Evolutionary conservation across 164 flowering plant species (phyloP).

Genomic region (Magnolia sinica): DNA sequence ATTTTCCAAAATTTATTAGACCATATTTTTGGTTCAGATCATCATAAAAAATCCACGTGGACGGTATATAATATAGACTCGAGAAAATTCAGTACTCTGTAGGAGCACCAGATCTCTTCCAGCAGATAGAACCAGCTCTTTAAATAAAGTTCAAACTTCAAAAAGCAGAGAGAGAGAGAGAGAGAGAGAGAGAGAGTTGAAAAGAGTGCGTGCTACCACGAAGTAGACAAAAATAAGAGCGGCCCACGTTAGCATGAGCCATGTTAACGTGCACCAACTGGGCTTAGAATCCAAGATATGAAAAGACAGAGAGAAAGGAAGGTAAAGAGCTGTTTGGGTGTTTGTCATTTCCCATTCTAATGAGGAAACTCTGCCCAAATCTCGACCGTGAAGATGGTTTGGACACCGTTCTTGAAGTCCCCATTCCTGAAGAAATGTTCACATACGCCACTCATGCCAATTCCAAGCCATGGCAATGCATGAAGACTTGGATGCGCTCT

Average conservation of each 20-base stretch:
- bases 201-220: conserved; percentile 35
- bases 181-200: conserved; percentile 7
- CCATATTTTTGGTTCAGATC: no score
- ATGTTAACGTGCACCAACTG: conserved; percentile 29
- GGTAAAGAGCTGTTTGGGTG: neutral
- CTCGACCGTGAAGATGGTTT: conserved; percentile 72
- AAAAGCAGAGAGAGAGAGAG: neutral
- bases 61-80: no score
- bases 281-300: conserved; percentile 17
- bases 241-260: conserved; percentile 25
- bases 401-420: conserved; percentile 91
- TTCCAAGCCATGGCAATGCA: conserved; percentile 46
- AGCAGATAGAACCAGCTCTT: neutral
- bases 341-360: conserved; percentile 15
- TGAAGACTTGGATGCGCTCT: conserved; percentile 72
- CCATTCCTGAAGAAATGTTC: conserved; percentile 85
- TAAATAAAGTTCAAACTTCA: neutral
- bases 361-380: conserved; percentile 92
- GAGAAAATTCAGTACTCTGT: neutral
- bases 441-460: conserved; percentile 22
- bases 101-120: neutral
- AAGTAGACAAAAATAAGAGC: conserved; percentile 16
- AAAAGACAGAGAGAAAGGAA: neutral
- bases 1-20: no score
- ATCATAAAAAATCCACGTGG: no score